Evolutionary conservation across 805 yeast species (phyloP), one percentile per base, ranked within the genome.

Genomic region (Candida broadrunensis): DNA sequence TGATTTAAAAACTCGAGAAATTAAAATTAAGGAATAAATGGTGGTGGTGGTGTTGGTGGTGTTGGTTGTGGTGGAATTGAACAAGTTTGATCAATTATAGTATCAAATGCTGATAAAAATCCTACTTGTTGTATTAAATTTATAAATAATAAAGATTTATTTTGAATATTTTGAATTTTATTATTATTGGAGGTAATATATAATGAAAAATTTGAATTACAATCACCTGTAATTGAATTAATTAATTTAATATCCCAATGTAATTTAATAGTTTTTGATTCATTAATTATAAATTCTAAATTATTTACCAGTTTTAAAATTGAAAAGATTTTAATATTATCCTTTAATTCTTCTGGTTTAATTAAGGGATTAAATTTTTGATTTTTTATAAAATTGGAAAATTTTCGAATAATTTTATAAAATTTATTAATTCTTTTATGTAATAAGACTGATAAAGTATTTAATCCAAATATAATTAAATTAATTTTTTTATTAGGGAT

Each of bases 381-480:
- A 12, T 54, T 52, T 6, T 57, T 45, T n/a, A 65, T 47, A 23
- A 37, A 41, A 6, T 29, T 29, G 2, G 43, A 21, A 41, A 52
- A 56, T 38, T 45, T 51, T 21, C 45, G 33, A 6, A 64, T 42
- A 9, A 66, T 38, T 25, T 52, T 49, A 34, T 48, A 41, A 31
- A 63, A 32, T 3, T 48, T 39, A 2, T 54, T 44, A 1, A 60
- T 50, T 25, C 70, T 45, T 20, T 43, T 35, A 36, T 55, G 54
- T 15, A 59, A 46, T 14, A 54, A 36, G 4, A 38, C 45, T 1
- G 72, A 52, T n/a, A 69, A 47, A 4, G 66, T 54, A 36, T 63
- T 59, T 35, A 65, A 52, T 7, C 65, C 56, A 44, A 52, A 61
- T 50, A 68, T 49, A 1, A 67, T 38, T 37, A 57, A 47, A 41